Conservation (phyloP, 2,329 filamentous ascomycete species). For the Colletotrichum abscissum region DNA sequence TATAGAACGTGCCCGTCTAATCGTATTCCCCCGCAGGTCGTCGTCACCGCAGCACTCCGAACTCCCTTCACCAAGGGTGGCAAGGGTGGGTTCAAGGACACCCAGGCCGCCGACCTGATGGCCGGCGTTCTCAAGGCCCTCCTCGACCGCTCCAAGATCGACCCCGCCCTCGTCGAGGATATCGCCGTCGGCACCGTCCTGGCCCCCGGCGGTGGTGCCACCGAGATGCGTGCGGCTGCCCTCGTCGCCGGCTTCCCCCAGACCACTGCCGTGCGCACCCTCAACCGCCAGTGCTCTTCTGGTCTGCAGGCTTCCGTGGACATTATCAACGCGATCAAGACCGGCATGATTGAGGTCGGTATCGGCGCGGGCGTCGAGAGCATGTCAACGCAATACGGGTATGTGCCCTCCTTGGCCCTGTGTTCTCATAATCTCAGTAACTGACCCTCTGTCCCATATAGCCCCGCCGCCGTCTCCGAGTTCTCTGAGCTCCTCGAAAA, state of each 20-base stretch:
- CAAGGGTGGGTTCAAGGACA: conserved; percentile 96
- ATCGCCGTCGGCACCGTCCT: conserved; percentile 93
- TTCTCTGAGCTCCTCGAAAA: conserved; percentile 90
- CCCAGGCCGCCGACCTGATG: conserved; percentile 85
- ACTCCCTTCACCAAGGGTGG: conserved; percentile 93
- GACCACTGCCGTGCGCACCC: conserved; percentile 81
- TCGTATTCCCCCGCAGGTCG: conserved; percentile 65
- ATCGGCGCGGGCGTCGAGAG: conserved; percentile 96
- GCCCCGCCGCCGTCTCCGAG: conserved; percentile 86
- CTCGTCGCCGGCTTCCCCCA: conserved; percentile 93
- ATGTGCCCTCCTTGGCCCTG: conserved; percentile 45
- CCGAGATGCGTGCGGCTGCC: conserved; percentile 93
- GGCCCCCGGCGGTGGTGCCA: conserved; percentile 91
- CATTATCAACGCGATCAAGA: conserved; percentile 90
- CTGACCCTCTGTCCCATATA: conserved; percentile 44
- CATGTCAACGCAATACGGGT: conserved; percentile 95
- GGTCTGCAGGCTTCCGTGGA: conserved; percentile 94
- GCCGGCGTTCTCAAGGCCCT: conserved; percentile 84
- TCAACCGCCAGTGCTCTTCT: conserved; percentile 95
- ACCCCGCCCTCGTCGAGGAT: conserved; percentile 90
- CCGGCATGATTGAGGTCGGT: conserved; percentile 95
- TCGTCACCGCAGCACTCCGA: conserved; percentile 91
- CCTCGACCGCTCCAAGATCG: conserved; percentile 86
- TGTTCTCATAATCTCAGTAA: background rate
- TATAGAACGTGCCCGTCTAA: conserved; percentile 38